Conservation (phyloP, 441 rosid genomes). For the Populus hybrid region DNA sequence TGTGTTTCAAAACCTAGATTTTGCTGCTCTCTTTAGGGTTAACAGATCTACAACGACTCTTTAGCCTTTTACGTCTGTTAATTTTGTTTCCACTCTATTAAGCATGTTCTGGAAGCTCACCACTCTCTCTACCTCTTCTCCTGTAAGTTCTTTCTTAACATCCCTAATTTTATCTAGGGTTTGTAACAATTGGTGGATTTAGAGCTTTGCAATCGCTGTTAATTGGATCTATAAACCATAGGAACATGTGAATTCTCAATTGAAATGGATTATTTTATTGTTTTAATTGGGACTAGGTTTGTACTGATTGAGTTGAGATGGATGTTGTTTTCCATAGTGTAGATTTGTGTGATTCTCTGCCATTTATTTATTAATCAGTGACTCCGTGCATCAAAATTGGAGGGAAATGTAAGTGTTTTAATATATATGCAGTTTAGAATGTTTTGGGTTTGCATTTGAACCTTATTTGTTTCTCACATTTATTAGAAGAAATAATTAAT, state of each 20-base stretch:
- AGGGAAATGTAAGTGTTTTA: not conserved
- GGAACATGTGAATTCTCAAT: not conserved
- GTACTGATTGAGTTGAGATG: not conserved
- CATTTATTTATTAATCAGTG: not conserved
- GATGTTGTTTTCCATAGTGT: not conserved
- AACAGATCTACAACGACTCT: slow-evolving; percentile 45
- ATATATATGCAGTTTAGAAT: not conserved
- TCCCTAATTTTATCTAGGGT: not conserved
- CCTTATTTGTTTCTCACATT: not conserved
- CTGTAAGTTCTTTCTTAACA: slow-evolving; percentile 46
- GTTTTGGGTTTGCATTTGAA: not conserved
- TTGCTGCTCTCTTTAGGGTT: slow-evolving; percentile 28
- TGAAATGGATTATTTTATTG: not conserved
- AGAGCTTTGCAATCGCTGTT: slow-evolving; percentile 12
- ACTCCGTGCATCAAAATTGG: not conserved
- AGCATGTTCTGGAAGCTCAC: slow-evolving; percentile 92
- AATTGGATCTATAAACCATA: not conserved
- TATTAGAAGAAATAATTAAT: not conserved
- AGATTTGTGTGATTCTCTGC: not conserved
- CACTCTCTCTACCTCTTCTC: slow-evolving; percentile 75
- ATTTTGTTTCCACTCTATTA: slow-evolving; percentile 8
- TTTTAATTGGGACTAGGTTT: not conserved
- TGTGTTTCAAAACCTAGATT: slow-evolving; percentile 35
- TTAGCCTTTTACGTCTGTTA: slow-evolving; percentile 13
- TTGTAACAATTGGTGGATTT: not conserved